A percentile compares a stretch with the other conserved stretches of the same genome.
phyloP scores from a whole-genome alignment of 2,329 filamentous ascomycete species.

The Cephalotrichum gorgonifer region DNA sequence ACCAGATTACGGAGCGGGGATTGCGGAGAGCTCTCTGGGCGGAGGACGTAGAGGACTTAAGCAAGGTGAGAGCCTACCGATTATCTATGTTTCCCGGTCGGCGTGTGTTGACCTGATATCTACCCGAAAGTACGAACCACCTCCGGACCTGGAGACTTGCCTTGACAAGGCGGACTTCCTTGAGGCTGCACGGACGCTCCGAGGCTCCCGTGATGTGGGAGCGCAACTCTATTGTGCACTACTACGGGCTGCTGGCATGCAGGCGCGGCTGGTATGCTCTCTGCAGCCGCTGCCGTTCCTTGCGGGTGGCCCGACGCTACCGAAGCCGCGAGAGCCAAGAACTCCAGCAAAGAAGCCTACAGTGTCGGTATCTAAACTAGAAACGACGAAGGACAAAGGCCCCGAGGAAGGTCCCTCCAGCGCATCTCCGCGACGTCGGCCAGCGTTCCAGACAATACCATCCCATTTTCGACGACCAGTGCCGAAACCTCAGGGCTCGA shows the following conservation, averaged over 20 bases:
- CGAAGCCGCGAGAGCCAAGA: slow-evolving; percentile 12
- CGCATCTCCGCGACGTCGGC: not conserved
- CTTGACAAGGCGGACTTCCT: slow-evolving; percentile 65
- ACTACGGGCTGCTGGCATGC: slow-evolving; percentile 70
- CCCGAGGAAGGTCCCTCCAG: not conserved
- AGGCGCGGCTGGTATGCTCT: slow-evolving; percentile 78
- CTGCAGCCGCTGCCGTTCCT: slow-evolving; percentile 71
- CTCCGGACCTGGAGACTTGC: slow-evolving; percentile 55
- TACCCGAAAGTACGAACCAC: slow-evolving; percentile 38
- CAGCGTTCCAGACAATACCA: not conserved
- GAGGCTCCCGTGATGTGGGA: slow-evolving; percentile 81
- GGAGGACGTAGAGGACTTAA: slow-evolving; percentile 50
- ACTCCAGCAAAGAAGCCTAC: slow-evolving; percentile 12
- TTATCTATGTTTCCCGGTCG: not conserved
- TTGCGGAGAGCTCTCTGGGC: slow-evolving; percentile 66
- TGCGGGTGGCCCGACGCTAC: slow-evolving; percentile 37
- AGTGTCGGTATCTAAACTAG: slow-evolving; percentile 15
- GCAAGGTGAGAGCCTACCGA: slow-evolving; percentile 34
- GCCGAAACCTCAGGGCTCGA: not conserved
- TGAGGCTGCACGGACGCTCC: slow-evolving; percentile 54
- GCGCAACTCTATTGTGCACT: slow-evolving; percentile 86
- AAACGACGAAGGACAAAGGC: slow-evolving; percentile 12
- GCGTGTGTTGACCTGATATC: not conserved
- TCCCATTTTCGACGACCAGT: not conserved
- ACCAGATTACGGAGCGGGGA: slow-evolving; percentile 60